Conservation (phyloP, 371 early-diverging fungal genomes). For the Coemansia linderi region DNA sequence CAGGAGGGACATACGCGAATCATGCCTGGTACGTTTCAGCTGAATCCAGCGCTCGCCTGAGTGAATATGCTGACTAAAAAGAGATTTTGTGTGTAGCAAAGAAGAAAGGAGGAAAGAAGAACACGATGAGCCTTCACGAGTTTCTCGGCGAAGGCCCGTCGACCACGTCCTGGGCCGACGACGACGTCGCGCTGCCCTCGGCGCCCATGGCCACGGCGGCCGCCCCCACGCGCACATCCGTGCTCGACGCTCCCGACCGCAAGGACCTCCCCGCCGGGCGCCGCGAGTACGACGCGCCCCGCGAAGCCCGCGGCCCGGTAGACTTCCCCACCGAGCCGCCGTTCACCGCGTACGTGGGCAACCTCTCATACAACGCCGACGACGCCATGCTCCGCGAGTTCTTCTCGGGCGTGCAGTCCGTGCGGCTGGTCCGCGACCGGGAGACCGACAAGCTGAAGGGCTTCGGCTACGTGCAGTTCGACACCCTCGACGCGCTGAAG, state of each 20-base stretch:
- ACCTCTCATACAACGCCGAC: slow-evolving; percentile 79
- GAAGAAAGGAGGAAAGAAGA: slow-evolving; percentile 50
- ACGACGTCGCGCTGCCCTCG: slow-evolving; percentile 83
- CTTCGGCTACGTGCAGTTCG: slow-evolving; percentile 93
- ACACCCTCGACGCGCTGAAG: slow-evolving; percentile 76
- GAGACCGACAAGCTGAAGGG: slow-evolving; percentile 80
- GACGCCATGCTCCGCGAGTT: slow-evolving; percentile 74
- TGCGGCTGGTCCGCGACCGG: slow-evolving; percentile 74
- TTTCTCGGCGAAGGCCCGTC: slow-evolving; percentile 43
- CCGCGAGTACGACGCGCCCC: slow-evolving; percentile 37
- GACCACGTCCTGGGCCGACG: slow-evolving; percentile 88
- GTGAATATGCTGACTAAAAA: neutral
- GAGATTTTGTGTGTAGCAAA: slow-evolving; percentile 21
- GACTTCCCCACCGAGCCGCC: slow-evolving; percentile 84
- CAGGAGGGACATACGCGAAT: neutral
- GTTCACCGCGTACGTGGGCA: slow-evolving; percentile 86
- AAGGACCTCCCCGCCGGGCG: slow-evolving; percentile 10
- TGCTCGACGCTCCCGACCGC: slow-evolving; percentile 35
- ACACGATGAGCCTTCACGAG: slow-evolving; percentile 51
- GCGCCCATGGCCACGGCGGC: slow-evolving; percentile 59
- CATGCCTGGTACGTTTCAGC: neutral
- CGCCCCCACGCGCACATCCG: slow-evolving; percentile 4
- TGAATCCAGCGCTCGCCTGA: neutral
- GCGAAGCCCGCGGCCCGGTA: slow-evolving; percentile 60
- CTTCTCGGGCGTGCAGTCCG: slow-evolving; percentile 59